Conservation (phyloP, 148 eudicot species). For the Arctostaphylos glauca region DNA sequence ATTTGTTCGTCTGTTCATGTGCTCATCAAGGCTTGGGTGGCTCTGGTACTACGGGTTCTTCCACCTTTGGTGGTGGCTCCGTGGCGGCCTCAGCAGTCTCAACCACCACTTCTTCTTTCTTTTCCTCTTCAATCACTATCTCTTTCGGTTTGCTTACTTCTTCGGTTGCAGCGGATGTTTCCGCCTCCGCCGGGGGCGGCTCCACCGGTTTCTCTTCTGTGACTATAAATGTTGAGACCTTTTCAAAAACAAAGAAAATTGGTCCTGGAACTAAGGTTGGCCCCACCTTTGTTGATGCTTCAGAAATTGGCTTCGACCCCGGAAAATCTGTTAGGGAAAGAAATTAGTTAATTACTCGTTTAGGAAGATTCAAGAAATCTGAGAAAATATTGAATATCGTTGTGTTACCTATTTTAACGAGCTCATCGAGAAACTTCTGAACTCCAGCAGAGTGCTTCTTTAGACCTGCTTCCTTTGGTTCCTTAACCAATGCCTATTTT, state of each 20-base stretch:
- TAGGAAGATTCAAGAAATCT: background rate
- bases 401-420: slow-evolving; percentile 49
- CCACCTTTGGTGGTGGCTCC: slow-evolving; percentile 20
- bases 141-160: slow-evolving; percentile 25
- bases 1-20: background rate
- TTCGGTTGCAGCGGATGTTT: slow-evolving; percentile 27
- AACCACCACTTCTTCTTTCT: slow-evolving; percentile 32
- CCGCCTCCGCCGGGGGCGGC: slow-evolving; percentile 22
- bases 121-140: slow-evolving; percentile 32
- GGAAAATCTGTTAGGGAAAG: slow-evolving; percentile 51
- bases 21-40: slow-evolving; percentile 35
- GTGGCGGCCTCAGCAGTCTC: slow-evolving; percentile 10
- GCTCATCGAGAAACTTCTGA: slow-evolving; percentile 66
- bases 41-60: slow-evolving; percentile 23
- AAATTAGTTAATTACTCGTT: background rate
- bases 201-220: slow-evolving; percentile 36
- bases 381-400: background rate
- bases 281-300: slow-evolving; percentile 47
- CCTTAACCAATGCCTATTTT: slow-evolving; percentile 57
- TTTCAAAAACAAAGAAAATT: slow-evolving; percentile 49
- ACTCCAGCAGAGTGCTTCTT: slow-evolving; percentile 61
- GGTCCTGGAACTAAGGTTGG: slow-evolving; percentile 49
- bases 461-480: slow-evolving; percentile 50
- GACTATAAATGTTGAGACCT: slow-evolving; percentile 53
- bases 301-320: slow-evolving; percentile 50